Conservation (phyloP, 495 filamentous ascomycete genomes). For the Aspergillus leporis region DNA sequence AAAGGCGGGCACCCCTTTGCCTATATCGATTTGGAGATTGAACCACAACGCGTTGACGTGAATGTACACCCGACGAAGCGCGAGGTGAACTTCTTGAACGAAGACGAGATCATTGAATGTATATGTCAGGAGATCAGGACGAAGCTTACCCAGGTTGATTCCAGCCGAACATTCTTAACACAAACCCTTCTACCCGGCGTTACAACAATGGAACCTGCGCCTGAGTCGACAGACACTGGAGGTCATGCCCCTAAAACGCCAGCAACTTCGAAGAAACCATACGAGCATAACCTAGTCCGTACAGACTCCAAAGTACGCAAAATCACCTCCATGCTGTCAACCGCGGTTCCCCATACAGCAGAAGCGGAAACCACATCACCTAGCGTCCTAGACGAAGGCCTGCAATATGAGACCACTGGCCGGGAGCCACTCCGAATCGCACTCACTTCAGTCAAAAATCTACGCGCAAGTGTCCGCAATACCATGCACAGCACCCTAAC, state of each 20-base stretch:
- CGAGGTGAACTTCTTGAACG: constrained; percentile 97
- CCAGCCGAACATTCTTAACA: constrained; percentile 90
- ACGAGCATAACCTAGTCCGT: constrained; percentile 87
- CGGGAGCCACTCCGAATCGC: constrained; percentile 68
- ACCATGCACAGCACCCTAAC: constrained; percentile 87
- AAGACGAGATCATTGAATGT: constrained; percentile 91
- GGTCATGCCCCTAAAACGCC: constrained; percentile 36
- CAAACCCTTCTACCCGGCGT: constrained; percentile 82
- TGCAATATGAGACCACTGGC: constrained; percentile 70
- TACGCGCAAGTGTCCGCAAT: constrained; percentile 78
- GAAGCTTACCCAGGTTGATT: constrained; percentile 85
- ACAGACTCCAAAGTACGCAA: constrained; percentile 90
- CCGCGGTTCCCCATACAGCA: constrained; percentile 31
- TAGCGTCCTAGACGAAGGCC: constrained; percentile 43
- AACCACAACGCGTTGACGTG: constrained; percentile 91
- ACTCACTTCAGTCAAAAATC: constrained; percentile 75
- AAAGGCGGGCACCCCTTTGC: constrained; percentile 95
- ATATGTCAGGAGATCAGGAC: constrained; percentile 80
- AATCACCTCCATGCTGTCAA: constrained; percentile 89
- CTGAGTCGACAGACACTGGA: constrained; percentile 20
- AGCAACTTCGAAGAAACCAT: constrained; percentile 57
- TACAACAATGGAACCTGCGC: constrained; percentile 35
- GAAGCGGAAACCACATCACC: constrained; percentile 20
- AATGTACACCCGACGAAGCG: constrained; percentile 98
- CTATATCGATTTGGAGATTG: constrained; percentile 91